phyloP scores from a whole-genome alignment of 2,329 filamentous ascomycete genomes.

The Raffaelea ambrosiae region DNA sequence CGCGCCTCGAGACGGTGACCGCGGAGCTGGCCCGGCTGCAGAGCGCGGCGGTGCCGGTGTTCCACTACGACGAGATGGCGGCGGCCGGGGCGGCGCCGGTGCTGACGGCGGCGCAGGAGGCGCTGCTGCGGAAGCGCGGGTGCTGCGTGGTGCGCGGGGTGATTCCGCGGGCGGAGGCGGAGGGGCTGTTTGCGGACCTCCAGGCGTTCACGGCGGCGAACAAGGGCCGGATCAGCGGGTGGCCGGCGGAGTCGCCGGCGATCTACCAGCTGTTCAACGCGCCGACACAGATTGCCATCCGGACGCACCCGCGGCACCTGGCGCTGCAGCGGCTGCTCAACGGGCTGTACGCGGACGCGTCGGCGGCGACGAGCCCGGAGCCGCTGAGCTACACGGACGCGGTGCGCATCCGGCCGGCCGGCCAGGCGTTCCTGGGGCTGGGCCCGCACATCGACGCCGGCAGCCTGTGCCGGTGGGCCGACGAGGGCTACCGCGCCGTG shows the following conservation, averaged over 20 bases:
- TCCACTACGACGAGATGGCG: neutral
- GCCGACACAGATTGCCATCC: conserved; percentile 26
- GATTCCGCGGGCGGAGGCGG: neutral
- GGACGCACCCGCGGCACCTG: conserved; percentile 28
- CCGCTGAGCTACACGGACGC: conserved; percentile 31
- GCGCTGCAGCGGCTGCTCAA: conserved; percentile 26
- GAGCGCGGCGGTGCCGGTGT: neutral
- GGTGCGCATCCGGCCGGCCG: conserved; percentile 27
- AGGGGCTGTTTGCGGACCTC: neutral
- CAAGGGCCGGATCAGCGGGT: conserved; percentile 20
- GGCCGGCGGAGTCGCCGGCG: conserved; percentile 26
- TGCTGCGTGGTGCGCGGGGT: neutral
- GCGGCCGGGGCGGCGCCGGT: neutral
- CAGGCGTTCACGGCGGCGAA: conserved; percentile 15
- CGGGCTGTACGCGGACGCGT: conserved; percentile 25
- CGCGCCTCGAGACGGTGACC: neutral
- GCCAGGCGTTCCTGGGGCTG: conserved; percentile 28
- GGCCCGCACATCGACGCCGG: conserved; percentile 36
- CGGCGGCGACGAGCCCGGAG: conserved; percentile 10
- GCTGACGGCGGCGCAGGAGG: neutral
- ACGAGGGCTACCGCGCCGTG: conserved; percentile 25
- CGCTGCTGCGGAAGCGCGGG: neutral
- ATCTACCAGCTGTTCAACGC: conserved; percentile 30
- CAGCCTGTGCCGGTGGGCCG: conserved; percentile 32
- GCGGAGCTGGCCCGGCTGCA: neutral